Conservation (phyloP, 2,329 filamentous ascomycete species). For the Coniochaeta prunicola region DNA sequence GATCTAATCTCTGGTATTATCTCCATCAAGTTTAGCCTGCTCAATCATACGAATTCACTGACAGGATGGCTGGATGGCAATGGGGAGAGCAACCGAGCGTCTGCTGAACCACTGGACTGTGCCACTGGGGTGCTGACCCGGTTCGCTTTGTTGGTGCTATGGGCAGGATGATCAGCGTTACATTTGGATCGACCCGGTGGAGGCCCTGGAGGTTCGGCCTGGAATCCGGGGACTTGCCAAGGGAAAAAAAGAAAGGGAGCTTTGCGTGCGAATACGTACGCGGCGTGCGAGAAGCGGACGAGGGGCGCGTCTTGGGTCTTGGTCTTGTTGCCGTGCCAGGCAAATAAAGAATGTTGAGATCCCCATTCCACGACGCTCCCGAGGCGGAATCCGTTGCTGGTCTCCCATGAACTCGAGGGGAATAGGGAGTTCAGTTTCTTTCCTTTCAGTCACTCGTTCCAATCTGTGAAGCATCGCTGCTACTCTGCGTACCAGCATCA, state of each 20-base stretch:
- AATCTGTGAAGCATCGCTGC: not conserved
- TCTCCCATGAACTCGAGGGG: not conserved
- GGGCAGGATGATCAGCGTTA: not conserved
- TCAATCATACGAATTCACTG: not conserved
- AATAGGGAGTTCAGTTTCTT: not conserved
- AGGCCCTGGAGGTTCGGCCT: not conserved
- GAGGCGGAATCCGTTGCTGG: not conserved
- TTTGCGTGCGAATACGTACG: not conserved
- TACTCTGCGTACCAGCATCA: conserved; percentile 2
- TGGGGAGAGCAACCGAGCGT: not conserved
- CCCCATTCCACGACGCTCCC: not conserved
- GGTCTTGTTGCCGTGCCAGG: not conserved
- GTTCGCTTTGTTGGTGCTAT: not conserved
- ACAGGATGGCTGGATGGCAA: not conserved
- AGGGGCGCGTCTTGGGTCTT: not conserved
- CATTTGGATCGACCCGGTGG: not conserved
- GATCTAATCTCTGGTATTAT: not conserved
- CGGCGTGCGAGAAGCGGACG: not conserved
- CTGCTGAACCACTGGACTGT: not conserved
- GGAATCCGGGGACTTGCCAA: not conserved
- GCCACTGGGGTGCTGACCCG: not conserved
- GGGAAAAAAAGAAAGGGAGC: not conserved
- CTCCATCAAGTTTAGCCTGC: not conserved
- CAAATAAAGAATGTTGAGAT: not conserved
- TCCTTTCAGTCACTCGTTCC: not conserved